These are phyloP conservation scores for Chenopodium quinoa DNA, from an alignment of 148 eudicot species.

Conservation along the genomic window DNA sequence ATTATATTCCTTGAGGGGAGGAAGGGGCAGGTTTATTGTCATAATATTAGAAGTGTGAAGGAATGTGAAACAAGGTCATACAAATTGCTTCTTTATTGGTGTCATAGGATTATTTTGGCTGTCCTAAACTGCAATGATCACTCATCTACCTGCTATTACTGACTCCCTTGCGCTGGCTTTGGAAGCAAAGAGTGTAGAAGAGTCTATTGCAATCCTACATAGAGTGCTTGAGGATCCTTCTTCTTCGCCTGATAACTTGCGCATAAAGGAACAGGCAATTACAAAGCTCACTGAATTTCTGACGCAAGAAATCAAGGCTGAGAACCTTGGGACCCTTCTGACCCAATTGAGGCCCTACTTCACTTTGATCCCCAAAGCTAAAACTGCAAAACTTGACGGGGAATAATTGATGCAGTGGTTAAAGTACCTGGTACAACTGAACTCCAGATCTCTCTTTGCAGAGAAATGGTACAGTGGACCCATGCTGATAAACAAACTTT, in stretches of 20 bases:
- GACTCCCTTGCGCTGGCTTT: constrained; percentile 43
- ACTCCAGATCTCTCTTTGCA: constrained; percentile 52
- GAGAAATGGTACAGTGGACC: constrained; percentile 51
- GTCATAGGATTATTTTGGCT: neutral
- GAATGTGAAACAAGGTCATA: neutral
- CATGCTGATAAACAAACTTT: constrained; percentile 45
- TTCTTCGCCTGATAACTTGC: constrained; percentile 40
- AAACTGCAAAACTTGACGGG: constrained; percentile 51
- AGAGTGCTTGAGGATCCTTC: constrained; percentile 46
- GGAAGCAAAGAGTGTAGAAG: constrained; percentile 40
- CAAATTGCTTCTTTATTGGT: neutral
- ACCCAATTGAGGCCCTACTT: constrained; percentile 43
- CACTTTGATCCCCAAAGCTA: constrained; percentile 45
- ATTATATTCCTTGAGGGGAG: neutral
- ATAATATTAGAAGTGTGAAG: neutral
- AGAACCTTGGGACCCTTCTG: constrained; percentile 44
- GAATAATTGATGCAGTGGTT: constrained; percentile 49
- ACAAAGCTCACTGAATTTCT: constrained; percentile 43
- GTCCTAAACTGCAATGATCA: constrained; percentile 24
- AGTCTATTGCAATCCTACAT: constrained; percentile 42
- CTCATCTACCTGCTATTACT: constrained; percentile 39
- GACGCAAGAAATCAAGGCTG: constrained; percentile 39
- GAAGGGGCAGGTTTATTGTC: neutral
- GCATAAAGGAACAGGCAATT: constrained; percentile 47
- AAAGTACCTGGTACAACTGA: constrained; percentile 46